phyloP scores from a whole-genome alignment of 352 stramenopile species.

The Phytophthora podocarpi region DNA sequence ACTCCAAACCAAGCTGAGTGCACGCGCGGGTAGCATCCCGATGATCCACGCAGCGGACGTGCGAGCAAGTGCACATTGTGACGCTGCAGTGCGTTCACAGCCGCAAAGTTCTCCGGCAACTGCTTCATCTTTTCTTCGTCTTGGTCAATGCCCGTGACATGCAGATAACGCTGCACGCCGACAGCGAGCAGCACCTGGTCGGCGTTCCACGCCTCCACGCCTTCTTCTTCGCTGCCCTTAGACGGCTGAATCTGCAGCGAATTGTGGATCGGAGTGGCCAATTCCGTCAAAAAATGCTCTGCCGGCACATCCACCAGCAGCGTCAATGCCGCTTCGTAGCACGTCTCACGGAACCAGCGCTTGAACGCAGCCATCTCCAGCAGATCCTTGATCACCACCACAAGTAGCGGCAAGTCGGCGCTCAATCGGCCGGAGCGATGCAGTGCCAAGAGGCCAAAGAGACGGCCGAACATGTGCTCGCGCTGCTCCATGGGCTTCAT shows the following conservation, averaged over 20 bases:
- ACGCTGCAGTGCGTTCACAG: conserved; percentile 52
- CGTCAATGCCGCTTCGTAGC: conserved; percentile 69
- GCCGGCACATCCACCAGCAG: conserved; percentile 57
- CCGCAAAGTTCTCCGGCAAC: conserved; percentile 47
- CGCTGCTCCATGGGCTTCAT: conserved; percentile 94
- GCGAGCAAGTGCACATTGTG: conserved; percentile 67
- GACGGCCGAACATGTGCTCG: conserved; percentile 91
- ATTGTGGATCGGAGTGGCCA: conserved; percentile 29
- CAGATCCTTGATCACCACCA: conserved; percentile 72
- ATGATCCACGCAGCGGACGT: conserved; percentile 72
- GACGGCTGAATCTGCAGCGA: conserved; percentile 39
- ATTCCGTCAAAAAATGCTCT: conserved; percentile 51
- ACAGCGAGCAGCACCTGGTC: conserved; percentile 83
- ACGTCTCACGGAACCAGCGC: conserved; percentile 87
- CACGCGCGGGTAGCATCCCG: conserved; percentile 73
- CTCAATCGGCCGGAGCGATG: conserved; percentile 74
- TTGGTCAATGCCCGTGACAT: conserved; percentile 42
- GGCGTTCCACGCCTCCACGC: conserved; percentile 59
- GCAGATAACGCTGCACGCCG: conserved; percentile 75
- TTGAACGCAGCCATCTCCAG: conserved; percentile 87
- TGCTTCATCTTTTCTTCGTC: conserved; percentile 35
- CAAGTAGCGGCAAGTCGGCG: conserved; percentile 41
- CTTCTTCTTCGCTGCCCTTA: conserved; percentile 37
- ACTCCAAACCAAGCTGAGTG: conserved; percentile 81
- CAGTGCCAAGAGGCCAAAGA: conserved; percentile 88